These are phyloP conservation scores for Psilocybe cyanescens DNA, from an alignment of 768 basidiomycete genomes.

Conservation along the genomic window DNA sequence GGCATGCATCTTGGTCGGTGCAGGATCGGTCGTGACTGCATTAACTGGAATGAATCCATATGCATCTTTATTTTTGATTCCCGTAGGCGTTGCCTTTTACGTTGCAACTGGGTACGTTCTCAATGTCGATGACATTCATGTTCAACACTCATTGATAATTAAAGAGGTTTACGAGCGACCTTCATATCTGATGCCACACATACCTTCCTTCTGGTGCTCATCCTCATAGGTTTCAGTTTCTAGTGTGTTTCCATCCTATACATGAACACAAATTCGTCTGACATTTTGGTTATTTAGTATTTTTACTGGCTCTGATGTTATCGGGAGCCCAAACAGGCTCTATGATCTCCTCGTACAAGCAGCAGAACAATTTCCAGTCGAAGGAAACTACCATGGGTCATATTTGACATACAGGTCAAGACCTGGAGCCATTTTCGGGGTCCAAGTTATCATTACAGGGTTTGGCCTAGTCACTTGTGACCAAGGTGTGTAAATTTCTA, in stretches of 20 bases:
- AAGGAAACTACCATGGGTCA: conserved; percentile 37
- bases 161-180: conserved; percentile 30
- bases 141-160: not conserved
- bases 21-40: conserved; percentile 38
- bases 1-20: conserved; percentile 39
- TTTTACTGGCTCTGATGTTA: conserved; percentile 31
- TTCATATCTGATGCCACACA: conserved; percentile 19
- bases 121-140: not conserved
- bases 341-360: conserved; percentile 35
- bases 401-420: conserved; percentile 39
- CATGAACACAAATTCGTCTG: not conserved
- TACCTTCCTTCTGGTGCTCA: conserved; percentile 35
- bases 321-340: conserved; percentile 42
- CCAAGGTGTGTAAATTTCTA: conserved; percentile 18
- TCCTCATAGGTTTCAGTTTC: conserved; percentile 24
- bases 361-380: conserved; percentile 29
- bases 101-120: conserved; percentile 25
- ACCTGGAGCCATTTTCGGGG: conserved; percentile 27
- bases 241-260: not conserved
- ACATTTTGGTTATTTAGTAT: conserved; percentile 11
- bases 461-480: conserved; percentile 23
- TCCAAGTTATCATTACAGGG: conserved; percentile 19
- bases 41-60: conserved; percentile 43
- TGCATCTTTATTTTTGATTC: conserved; percentile 44
- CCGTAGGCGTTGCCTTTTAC: conserved; percentile 42